Evolutionary conservation across 73 alveolate genomes (phyloP).

Genomic region (Paramecium bursaria): DNA sequence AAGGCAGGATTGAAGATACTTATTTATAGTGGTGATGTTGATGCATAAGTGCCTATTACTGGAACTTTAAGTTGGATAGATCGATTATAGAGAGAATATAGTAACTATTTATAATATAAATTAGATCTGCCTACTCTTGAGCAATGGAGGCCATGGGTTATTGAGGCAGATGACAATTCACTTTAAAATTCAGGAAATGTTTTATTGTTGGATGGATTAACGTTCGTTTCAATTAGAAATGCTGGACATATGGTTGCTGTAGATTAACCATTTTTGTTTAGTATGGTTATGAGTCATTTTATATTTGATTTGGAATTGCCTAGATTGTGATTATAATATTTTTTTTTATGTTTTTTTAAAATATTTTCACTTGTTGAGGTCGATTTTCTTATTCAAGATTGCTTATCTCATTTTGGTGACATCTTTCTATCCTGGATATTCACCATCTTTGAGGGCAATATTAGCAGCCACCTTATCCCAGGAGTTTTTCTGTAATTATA

Average conservation of each 20-base stretch:
- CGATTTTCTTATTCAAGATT: slow-evolving; percentile 62
- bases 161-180: background rate
- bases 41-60: slow-evolving; percentile 80
- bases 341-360: background rate
- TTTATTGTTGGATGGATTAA: slow-evolving; percentile 70
- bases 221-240: slow-evolving; percentile 75
- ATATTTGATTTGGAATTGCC: slow-evolving; percentile 71
- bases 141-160: slow-evolving; percentile 55
- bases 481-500: slow-evolving; percentile 25
- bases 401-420: slow-evolving; percentile 66
- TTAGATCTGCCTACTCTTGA: slow-evolving; percentile 24
- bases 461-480: slow-evolving; percentile 65
- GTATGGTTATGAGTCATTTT: slow-evolving; percentile 77
- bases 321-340: no score
- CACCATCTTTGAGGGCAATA: slow-evolving; percentile 65
- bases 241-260: slow-evolving; percentile 99
- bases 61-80: slow-evolving; percentile 81
- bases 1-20: slow-evolving; percentile 71
- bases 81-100: slow-evolving; percentile 65
- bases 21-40: slow-evolving; percentile 83
- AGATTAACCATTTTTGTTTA: slow-evolving; percentile 81
- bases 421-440: slow-evolving; percentile 66
- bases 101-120: background rate
- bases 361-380: slow-evolving; percentile 17
- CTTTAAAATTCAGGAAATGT: slow-evolving; percentile 63